Conservation (phyloP, 2,329 filamentous ascomycete genomes). For the Aspergillus sp. region DNA sequence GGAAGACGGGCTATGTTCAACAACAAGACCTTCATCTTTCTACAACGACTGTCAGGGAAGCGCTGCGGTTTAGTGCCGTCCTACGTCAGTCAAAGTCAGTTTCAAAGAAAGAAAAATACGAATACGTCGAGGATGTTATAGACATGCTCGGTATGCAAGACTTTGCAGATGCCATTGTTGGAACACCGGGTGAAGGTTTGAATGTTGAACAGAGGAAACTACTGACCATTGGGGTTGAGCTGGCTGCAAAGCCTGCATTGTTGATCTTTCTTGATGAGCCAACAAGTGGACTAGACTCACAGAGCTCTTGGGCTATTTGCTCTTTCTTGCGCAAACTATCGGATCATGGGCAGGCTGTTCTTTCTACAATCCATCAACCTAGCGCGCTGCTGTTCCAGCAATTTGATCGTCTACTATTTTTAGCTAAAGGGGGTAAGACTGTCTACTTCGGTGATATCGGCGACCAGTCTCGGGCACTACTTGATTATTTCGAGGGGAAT, state of each 20-base stretch:
- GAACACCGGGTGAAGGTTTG: conserved; percentile 72
- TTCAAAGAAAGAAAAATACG: conserved; percentile 67
- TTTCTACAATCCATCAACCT: conserved; percentile 92
- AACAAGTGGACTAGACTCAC: conserved; percentile 82
- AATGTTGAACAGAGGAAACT: conserved; percentile 62
- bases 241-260: conserved; percentile 81
- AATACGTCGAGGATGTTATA: conserved; percentile 76
- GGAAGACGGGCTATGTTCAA: conserved; percentile 64
- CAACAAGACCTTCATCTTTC: conserved; percentile 73
- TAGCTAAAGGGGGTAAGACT: conserved; percentile 59
- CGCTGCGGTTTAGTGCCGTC: conserved; percentile 75
- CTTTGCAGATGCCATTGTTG: conserved; percentile 82
- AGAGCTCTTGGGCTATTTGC: conserved; percentile 85
- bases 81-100: conserved; percentile 74
- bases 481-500: conserved; percentile 59
- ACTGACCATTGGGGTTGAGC: conserved; percentile 85
- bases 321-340: conserved; percentile 83
- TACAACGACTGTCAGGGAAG: conserved; percentile 81
- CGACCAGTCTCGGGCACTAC: conserved; percentile 50
- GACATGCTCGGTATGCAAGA: conserved; percentile 83
- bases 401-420: conserved; percentile 60
- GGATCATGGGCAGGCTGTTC: conserved; percentile 78
- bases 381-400: conserved; percentile 89
- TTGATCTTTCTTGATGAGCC: conserved; percentile 90
- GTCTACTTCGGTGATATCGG: conserved; percentile 66